Percentiles rank a stretch among this genome's conserved stretches.
Conservation (phyloP, 2,329 filamentous ascomycete species). For the Escovopsis weberi region DNA sequence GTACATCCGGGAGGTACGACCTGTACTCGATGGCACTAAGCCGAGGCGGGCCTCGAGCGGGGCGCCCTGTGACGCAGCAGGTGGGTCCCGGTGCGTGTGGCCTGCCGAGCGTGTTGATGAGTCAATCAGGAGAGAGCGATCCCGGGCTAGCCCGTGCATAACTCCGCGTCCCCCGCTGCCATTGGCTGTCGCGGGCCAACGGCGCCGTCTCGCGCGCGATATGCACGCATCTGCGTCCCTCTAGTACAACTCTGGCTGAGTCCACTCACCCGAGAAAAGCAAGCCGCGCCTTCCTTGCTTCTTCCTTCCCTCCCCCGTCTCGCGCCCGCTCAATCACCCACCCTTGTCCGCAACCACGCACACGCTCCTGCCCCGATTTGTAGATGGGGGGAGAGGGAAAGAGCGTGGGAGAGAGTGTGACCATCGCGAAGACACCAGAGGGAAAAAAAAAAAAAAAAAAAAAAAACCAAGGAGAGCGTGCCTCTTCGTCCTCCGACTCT, state of each 20-base stretch:
- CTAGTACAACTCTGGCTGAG: not conserved
- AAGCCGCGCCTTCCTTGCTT: slow-evolving; percentile 1
- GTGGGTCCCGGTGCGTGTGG: no score
- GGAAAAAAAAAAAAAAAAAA: no score
- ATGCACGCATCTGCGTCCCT: slow-evolving; percentile 6
- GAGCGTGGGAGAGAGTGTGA: no score
- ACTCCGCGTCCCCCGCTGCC: slow-evolving; percentile 5
- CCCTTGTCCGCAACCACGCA: slow-evolving; percentile 4
- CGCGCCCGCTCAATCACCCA: no score
- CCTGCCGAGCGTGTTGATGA: not conserved
- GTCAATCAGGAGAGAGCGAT: slow-evolving; percentile 10
- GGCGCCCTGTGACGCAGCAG: no score
- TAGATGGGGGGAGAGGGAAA: slow-evolving; percentile 1
- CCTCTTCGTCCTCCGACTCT: no score
- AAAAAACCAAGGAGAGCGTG: no score
- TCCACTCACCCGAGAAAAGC: slow-evolving; percentile 1
- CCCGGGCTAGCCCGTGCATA: slow-evolving; percentile 11
- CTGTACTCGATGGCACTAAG: no score
- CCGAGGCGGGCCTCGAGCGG: no score
- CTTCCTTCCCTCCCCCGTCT: not conserved
- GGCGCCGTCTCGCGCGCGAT: slow-evolving; percentile 8
- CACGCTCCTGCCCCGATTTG: not conserved
- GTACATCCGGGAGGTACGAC: no score
- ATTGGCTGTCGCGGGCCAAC: slow-evolving; percentile 11
- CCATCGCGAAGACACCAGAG: no score